Percentiles rank a stretch among this genome's conserved stretches.
These are phyloP conservation scores for Pestalotiopsis sp. DNA, from an alignment of 2,329 filamentous ascomycete species.

Conservation along the genomic window DNA sequence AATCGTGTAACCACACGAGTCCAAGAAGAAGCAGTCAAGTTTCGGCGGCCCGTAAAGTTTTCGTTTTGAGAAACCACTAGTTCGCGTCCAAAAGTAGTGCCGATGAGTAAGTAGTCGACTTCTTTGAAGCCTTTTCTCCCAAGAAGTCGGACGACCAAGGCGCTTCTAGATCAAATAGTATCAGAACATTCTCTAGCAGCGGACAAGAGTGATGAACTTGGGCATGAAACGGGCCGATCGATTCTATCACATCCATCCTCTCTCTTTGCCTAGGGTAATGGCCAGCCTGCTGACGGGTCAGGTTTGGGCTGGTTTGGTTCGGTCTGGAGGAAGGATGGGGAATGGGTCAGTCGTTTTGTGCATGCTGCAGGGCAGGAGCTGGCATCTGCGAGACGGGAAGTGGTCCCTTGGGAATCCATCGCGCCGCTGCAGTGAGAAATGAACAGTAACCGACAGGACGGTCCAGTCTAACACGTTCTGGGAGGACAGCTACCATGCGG, in stretches of 20 bases:
- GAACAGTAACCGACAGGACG: not conserved
- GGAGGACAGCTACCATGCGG: not conserved
- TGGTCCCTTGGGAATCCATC: not conserved
- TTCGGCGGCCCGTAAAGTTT: not conserved
- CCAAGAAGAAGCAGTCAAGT: not conserved
- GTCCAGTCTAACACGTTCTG: not conserved
- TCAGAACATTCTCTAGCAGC: not conserved
- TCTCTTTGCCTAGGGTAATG: not conserved
- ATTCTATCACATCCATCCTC: not conserved
- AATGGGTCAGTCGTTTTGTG: not conserved
- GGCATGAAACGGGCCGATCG: not conserved
- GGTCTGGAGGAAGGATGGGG: not conserved
- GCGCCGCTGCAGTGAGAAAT: not conserved
- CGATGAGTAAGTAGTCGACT: not conserved
- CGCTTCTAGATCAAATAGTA: not conserved
- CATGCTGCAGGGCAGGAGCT: not conserved
- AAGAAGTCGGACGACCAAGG: not conserved
- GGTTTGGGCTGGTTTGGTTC: not conserved
- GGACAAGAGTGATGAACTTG: not conserved
- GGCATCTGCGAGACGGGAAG: not conserved
- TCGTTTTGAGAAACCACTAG: not conserved
- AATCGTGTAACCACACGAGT: not conserved
- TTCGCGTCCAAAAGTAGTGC: not conserved
- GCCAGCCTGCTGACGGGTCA: not conserved
- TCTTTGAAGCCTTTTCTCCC: not conserved